Percentiles rank a stretch among this genome's conserved stretches.
phyloP scores from a whole-genome alignment of 306 rosid species.

The Calophaca sinica region DNA sequence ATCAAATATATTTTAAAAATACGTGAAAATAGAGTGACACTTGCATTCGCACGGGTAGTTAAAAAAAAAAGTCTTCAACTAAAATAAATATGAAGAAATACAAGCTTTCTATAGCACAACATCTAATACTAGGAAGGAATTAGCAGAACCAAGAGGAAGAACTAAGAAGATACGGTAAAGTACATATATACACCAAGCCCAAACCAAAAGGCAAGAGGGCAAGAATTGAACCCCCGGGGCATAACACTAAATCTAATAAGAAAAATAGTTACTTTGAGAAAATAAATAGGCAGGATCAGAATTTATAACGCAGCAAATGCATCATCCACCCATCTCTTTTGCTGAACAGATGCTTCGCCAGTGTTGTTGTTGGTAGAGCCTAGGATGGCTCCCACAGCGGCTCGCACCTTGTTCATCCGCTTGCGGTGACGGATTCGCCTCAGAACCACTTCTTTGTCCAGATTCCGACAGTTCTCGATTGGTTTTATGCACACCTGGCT shows the following conservation, averaged over 20 bases:
- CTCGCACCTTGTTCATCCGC: conserved; percentile 45
- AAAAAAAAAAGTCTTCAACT: not conserved
- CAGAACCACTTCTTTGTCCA: conserved; percentile 49
- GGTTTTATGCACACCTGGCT: conserved; percentile 46
- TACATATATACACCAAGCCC: not conserved
- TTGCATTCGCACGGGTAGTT: too few species aligned
- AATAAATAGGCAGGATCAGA: not conserved
- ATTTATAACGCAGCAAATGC: conserved; percentile 52
- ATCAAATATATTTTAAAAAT: too few species aligned
- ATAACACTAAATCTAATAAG: not conserved
- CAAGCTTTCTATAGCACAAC: not conserved
- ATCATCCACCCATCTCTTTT: conserved; percentile 48
- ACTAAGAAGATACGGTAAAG: not conserved
- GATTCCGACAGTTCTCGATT: not conserved
- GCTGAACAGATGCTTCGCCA: conserved; percentile 1
- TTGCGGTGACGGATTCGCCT: conserved; percentile 55
- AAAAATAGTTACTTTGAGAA: not conserved
- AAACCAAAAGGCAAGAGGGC: not conserved
- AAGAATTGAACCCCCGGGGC: not conserved
- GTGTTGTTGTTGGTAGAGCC: not conserved
- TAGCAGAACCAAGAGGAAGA: not conserved
- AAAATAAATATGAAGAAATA: not conserved
- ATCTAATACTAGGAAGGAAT: not conserved
- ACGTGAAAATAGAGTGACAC: too few species aligned
- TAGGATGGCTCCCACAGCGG: conserved; percentile 37